Conservation (phyloP, 306 rosid genomes). For the Lagenaria siceraria region DNA sequence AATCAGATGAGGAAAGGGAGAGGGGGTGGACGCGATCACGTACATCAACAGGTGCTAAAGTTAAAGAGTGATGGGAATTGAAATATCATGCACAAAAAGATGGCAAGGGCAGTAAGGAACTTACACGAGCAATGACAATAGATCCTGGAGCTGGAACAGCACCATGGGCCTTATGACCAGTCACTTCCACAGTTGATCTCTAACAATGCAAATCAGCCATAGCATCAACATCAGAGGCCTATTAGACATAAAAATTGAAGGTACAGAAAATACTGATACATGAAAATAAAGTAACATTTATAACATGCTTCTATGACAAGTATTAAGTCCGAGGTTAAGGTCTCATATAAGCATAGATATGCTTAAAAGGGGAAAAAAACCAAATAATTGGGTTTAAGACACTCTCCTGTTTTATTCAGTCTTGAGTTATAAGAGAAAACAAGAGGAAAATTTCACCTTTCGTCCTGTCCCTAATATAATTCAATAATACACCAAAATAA, state of each 20-base stretch:
- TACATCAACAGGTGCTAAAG: neutral
- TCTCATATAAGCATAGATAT: neutral
- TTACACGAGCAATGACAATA: constrained; percentile 63
- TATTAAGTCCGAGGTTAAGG: neutral
- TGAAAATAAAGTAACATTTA: neutral
- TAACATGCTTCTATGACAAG: neutral
- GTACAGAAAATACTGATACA: neutral
- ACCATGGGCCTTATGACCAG: constrained; percentile 86
- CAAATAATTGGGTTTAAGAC: neutral
- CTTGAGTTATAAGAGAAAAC: neutral
- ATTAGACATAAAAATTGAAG: neutral
- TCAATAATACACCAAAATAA: neutral
- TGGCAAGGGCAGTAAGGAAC: neutral
- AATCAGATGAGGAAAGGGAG: neutral
- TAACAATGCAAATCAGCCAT: constrained; percentile 11
- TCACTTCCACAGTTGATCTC: constrained; percentile 71
- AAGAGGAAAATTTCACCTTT: neutral
- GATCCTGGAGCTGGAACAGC: constrained; percentile 79
- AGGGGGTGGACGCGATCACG: neutral
- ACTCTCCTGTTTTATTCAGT: neutral
- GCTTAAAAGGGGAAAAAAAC: neutral
- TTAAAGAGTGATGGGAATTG: neutral
- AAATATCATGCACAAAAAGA: neutral
- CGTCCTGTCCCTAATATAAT: neutral
- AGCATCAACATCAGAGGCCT: neutral